Evolutionary conservation across 306 rosid species (phyloP).

Genomic region (Citrullus mucosospermus): DNA sequence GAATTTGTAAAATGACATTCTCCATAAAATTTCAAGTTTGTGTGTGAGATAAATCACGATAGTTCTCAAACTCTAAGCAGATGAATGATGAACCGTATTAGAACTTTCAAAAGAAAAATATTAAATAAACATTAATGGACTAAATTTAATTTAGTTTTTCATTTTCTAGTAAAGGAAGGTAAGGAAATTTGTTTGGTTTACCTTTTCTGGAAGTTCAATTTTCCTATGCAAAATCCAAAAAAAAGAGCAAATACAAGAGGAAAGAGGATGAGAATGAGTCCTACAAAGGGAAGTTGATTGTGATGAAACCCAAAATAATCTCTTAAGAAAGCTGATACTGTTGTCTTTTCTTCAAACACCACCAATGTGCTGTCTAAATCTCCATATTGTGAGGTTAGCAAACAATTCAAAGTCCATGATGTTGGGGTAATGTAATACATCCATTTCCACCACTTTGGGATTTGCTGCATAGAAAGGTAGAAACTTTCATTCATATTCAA

Average conservation of each 20-base stretch:
- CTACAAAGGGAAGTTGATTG: constrained; percentile 21
- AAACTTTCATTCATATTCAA: not conserved
- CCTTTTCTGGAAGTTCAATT: constrained; percentile 23
- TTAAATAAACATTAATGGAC: too few species aligned
- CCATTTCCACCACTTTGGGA: constrained; percentile 54
- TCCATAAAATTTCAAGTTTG: too few species aligned
- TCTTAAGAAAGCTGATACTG: constrained; percentile 21
- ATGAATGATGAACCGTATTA: too few species aligned
- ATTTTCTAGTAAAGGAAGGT: not conserved
- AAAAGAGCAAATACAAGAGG: constrained; percentile 21
- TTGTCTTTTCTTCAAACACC: constrained; percentile 17
- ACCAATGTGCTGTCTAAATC: constrained; percentile 19
- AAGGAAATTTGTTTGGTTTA: not conserved
- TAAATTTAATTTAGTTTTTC: too few species aligned
- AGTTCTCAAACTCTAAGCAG: too few species aligned
- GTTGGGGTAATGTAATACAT: constrained; percentile 20
- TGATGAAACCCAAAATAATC: constrained; percentile 34
- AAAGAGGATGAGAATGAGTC: constrained; percentile 18
- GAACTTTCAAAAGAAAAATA: not conserved
- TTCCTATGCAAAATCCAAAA: constrained; percentile 21
- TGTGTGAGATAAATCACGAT: too few species aligned
- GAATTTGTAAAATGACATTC: too few species aligned
- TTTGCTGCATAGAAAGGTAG: constrained; percentile 20
- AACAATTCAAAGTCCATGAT: constrained; percentile 33
- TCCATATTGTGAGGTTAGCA: constrained; percentile 45